phyloP scores from a whole-genome alignment of 2,329 filamentous ascomycete genomes.

The Coniochaeta sp. region DNA sequence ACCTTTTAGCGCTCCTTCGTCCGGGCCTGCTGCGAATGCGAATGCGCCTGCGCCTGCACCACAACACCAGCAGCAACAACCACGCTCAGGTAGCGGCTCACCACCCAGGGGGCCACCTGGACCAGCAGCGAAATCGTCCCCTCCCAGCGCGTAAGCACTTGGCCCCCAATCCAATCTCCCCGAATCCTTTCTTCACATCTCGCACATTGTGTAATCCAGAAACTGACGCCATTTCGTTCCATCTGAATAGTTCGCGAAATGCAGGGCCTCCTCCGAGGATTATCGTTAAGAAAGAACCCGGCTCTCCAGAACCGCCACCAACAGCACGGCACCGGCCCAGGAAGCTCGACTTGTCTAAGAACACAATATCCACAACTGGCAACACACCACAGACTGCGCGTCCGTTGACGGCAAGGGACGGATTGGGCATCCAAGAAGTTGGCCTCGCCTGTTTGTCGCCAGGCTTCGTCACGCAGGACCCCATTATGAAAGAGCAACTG shows the following conservation, averaged over 20 bases:
- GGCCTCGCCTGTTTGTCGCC: slow-evolving; percentile 92
- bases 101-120: slow-evolving; percentile 34
- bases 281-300: slow-evolving; percentile 92
- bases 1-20: slow-evolving; percentile 33
- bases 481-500: slow-evolving; percentile 91
- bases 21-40: slow-evolving; percentile 23
- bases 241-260: slow-evolving; percentile 39
- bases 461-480: slow-evolving; percentile 92
- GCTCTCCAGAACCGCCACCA: slow-evolving; percentile 68
- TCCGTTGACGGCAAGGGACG: slow-evolving; percentile 72
- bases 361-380: slow-evolving; percentile 37
- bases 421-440: slow-evolving; percentile 81
- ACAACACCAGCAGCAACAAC: not conserved
- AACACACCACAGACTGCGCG: slow-evolving; percentile 56
- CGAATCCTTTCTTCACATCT: slow-evolving; percentile 8
- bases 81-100: slow-evolving; percentile 46
- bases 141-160: slow-evolving; percentile 50
- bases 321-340: slow-evolving; percentile 68
- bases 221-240: slow-evolving; percentile 15
- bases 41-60: slow-evolving; percentile 32
- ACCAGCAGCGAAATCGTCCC: slow-evolving; percentile 45
- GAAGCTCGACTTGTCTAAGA: slow-evolving; percentile 70
- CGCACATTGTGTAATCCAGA: not conserved
- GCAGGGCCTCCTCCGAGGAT: slow-evolving; percentile 63
- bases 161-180: slow-evolving; percentile 1